These are phyloP conservation scores for Trichomonascus vanleenenianus DNA, from an alignment of 805 yeast genomes.

Conservation along the genomic window DNA sequence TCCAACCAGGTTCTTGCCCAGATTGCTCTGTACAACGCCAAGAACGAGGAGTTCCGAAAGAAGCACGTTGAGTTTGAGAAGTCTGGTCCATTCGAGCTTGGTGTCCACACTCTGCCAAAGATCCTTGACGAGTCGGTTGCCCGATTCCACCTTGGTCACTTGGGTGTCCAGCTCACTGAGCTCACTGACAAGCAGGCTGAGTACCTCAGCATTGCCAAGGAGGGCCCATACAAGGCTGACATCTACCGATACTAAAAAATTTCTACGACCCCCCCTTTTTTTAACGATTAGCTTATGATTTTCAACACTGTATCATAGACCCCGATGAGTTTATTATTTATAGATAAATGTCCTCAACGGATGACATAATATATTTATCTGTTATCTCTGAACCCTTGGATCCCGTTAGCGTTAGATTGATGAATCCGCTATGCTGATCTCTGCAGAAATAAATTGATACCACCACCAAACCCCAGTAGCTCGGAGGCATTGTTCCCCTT, in stretches of 20 bases:
- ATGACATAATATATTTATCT: neutral
- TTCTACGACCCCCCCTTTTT: neutral
- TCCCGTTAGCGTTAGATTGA: too few relatives aligned
- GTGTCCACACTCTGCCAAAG: constrained; percentile 96
- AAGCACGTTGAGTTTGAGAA: constrained; percentile 83
- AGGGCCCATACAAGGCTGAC: constrained; percentile 98
- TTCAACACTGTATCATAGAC: too few relatives aligned
- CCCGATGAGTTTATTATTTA: too few relatives aligned
- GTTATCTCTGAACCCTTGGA: too few relatives aligned
- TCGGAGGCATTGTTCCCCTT: too few relatives aligned
- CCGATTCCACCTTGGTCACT: constrained; percentile 88
- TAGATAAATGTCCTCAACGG: too few relatives aligned
- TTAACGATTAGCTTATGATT: neutral
- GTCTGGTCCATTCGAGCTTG: constrained; percentile 83
- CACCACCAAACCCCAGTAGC: too few relatives aligned
- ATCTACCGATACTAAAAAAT: constrained; percentile 83
- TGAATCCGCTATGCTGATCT: too few relatives aligned
- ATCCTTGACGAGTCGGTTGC: constrained; percentile 98
- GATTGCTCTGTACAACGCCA: constrained; percentile 90
- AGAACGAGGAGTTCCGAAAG: constrained; percentile 70
- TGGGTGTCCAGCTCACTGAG: constrained; percentile 79
- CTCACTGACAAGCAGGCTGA: constrained; percentile 80
- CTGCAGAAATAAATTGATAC: too few relatives aligned
- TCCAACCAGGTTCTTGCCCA: constrained; percentile 99
- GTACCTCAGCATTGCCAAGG: constrained; percentile 82